Evolutionary conservation across 257 asterid genomes (phyloP).

Genomic region (Marsdenia floribunda): DNA sequence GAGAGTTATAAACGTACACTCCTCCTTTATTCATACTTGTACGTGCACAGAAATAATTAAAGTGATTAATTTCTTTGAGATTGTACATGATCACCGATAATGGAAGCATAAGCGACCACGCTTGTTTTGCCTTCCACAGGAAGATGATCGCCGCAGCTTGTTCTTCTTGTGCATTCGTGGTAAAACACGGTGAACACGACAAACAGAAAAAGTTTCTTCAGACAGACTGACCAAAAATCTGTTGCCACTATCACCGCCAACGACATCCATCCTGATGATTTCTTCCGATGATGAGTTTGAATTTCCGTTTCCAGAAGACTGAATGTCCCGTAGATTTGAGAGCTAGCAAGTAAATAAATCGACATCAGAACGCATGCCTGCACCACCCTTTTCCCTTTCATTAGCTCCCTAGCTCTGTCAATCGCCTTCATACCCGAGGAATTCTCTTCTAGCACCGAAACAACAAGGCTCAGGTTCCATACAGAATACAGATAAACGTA

Average conservation of each 20-base stretch:
- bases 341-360: not conserved
- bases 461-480: constrained; percentile 12
- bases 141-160: no score
- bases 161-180: constrained; percentile 5
- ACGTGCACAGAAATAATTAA: no score
- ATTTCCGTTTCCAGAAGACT: not conserved
- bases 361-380: constrained; percentile 6
- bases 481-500: not conserved
- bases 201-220: constrained; percentile 4
- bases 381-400: constrained; percentile 10
- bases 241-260: not conserved
- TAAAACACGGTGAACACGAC: constrained; percentile 12
- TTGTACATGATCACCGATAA: not conserved
- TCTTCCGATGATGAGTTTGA: not conserved
- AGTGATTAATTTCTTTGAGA: not conserved
- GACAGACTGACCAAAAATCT: constrained; percentile 7
- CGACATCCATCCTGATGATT: not conserved
- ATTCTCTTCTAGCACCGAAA: constrained; percentile 14
- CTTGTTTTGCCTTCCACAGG: not conserved
- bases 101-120: not conserved
- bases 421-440: constrained; percentile 11
- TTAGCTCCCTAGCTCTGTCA: constrained; percentile 13
- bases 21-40: not conserved
- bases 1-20: no score
- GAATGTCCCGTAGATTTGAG: not conserved